Percentiles rank a stretch among this genome's conserved stretches.
phyloP scores from a whole-genome alignment of 805 yeast genomes.

The Jamesozyma hellenica region DNA sequence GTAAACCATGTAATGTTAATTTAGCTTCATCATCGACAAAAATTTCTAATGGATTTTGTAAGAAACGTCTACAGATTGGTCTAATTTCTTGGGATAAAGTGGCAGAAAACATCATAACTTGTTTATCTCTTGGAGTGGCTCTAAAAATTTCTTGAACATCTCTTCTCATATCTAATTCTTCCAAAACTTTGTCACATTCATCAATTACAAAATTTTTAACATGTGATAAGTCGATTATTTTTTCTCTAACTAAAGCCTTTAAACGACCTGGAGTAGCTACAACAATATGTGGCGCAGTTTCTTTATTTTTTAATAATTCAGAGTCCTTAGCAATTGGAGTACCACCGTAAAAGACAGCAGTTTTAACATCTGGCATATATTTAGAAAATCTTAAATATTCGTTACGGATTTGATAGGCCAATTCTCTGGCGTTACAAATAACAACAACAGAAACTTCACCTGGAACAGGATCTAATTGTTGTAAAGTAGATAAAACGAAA shows the following conservation, averaged over 20 bases:
- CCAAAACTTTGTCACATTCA: slow-evolving; percentile 97
- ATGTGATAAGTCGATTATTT: slow-evolving; percentile 73
- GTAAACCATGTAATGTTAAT: slow-evolving; percentile 94
- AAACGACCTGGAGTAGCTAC: slow-evolving; percentile 99
- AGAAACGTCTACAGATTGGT: slow-evolving; percentile 93
- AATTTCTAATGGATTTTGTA: slow-evolving; percentile 95
- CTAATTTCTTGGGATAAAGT: slow-evolving; percentile 89
- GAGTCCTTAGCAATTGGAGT: slow-evolving; percentile 74
- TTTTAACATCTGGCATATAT: slow-evolving; percentile 95
- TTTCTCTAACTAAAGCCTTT: slow-evolving; percentile 87
- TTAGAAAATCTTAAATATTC: slow-evolving; percentile 96
- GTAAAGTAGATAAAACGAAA: slow-evolving; percentile 88
- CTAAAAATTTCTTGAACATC: slow-evolving; percentile 97
- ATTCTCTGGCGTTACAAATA: slow-evolving; percentile 95
- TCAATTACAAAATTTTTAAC: slow-evolving; percentile 92
- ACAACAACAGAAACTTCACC: slow-evolving; percentile 94
- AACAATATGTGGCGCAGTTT: slow-evolving; percentile 89
- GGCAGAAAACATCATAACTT: slow-evolving; percentile 98
- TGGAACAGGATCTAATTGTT: slow-evolving; percentile 93
- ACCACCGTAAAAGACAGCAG: slow-evolving; percentile 97
- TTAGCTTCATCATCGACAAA: slow-evolving; percentile 97
- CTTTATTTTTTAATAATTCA: slow-evolving; percentile 82
- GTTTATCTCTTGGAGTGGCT: slow-evolving; percentile 95
- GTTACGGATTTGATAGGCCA: slow-evolving; percentile 95
- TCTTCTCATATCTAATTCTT: slow-evolving; percentile 87